Evolutionary conservation across 176 grass and related monocot species (phyloP), one percentile per base, ranked within the genome.

Genomic region (Secale cereale): DNA sequence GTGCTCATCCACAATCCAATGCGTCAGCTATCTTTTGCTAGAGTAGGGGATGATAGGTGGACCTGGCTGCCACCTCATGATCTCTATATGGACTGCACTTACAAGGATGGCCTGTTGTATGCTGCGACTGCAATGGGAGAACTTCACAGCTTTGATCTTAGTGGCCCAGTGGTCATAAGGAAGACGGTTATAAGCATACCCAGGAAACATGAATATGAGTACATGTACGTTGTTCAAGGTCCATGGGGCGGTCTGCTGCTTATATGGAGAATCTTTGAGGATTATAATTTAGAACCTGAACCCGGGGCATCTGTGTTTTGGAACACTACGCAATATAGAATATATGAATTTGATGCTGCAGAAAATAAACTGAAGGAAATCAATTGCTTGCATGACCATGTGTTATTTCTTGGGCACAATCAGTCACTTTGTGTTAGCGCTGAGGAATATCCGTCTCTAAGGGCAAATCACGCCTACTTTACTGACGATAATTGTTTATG

Each of bases 81-180:
- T 8, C 1, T 4, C 33, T 26, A 64, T 79, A 0, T 7, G 0
- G 78, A 80, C 10, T 80, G 78, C 61, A 48, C 30, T 19, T 80
- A 80, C 61, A 66, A 80, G 27, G 61, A 66, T 80, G 78, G 40
- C 64, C 16, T 80, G 11, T 32, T 80, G 45, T 67, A 81, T 81
- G 78, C 62, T 80, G 78, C 39, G 26, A 48, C 60, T 30, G 1
- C 0, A 66, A 46, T 17, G 0, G 78, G 62, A 30, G 78, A 81
- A 50, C 20, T 67, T 13, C 10, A 66, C 4, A 6, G 19, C 1
- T 67, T 81, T 30, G 16, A 81, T 67, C 2, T 81, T 22, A n/a
- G 28, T 50, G 61, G 62, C 1, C 28, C 62, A 15, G 5, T 23
- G 6, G 3, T 50, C 6, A n/a, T 11, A 22, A 15, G 7, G 65